Base-by-base conservation (phyloP, 2,329 filamentous ascomycete genomes). In the Mycocentrospora acerina region DNA sequence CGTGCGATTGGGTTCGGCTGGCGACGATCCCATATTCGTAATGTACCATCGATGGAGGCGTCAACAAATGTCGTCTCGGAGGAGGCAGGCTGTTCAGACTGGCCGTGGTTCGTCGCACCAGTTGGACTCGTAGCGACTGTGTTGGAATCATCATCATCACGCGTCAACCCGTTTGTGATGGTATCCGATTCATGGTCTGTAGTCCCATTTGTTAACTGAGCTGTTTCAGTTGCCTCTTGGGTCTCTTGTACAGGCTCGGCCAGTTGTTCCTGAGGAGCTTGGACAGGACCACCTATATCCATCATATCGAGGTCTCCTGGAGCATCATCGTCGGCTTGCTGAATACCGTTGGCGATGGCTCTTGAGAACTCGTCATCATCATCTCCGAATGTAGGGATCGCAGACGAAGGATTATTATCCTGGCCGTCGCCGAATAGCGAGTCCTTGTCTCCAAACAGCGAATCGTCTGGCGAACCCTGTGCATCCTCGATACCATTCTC, bases 21-120 rank as follows among this genome's bases (percentile, higher is more conserved):
- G 14, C 93, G 82, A 3, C 85, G 76, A 59, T 98, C 95, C 91
- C 93, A 98, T 51, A 98, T 82, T n/a, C 90, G 85, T 29, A 98
- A 75, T 1, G 83, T 84, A 36, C 91, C 90, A 69, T 97, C 86
- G 7, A 91, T 88, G 3, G 88, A 86, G 2, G 93, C 87, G 17
- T 90, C 88, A 35, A 98, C 76, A 64, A 98, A 98, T 0, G 86
- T 90, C 4, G 81, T 86, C 46, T 90, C 82, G 0, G 81, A 88
- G 17, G 79, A 80, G 52, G 58, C 70, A 37, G 64, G 68, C 31
- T 60, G 71, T 49, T 62, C 68, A 8, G 68, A 64, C 45, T 69
- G 64, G 3, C 19, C 19, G 19, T 22, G 19, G 19, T 9, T 22
- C 9, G 19, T 22, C 9, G 19, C 9, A 9, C 62, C 64, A 11